phyloP scores from a whole-genome alignment of 169 alveolate genomes.

The Plasmodium yoelii region DNA sequence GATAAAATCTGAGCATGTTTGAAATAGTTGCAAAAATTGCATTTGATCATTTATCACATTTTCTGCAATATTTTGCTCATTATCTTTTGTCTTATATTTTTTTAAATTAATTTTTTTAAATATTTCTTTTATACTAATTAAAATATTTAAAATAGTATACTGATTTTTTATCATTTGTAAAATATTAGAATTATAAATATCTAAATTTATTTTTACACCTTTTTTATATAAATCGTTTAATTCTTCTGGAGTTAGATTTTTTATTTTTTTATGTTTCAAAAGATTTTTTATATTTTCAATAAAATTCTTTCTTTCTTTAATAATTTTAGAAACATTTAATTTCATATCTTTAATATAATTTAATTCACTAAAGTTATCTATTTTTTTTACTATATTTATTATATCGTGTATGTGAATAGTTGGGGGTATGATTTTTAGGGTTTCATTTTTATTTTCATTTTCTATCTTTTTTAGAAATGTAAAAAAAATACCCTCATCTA shows the following conservation, averaged over 20 bases:
- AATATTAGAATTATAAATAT: conserved; percentile 28
- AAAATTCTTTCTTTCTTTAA: conserved; percentile 57
- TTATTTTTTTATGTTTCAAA: conserved; percentile 26
- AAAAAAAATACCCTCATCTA: too few species aligned
- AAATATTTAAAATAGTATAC: conserved; percentile 13
- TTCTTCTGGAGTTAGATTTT: conserved; percentile 36
- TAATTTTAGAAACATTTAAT: conserved; percentile 13
- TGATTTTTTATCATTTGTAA: conserved; percentile 32
- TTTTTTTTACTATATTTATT: conserved; percentile 31
- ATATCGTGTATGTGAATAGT: conserved; percentile 41
- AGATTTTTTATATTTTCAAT: conserved; percentile 39
- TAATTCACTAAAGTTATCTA: conserved; percentile 5
- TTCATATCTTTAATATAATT: conserved; percentile 25
- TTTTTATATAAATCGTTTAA: conserved; percentile 29
- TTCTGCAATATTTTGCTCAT: conserved; percentile 14
- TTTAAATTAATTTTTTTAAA: conserved; percentile 12
- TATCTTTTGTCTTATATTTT: conserved; percentile 19
- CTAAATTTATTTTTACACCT: conserved; percentile 31
- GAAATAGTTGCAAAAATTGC: conserved; percentile 19
- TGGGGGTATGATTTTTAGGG: conserved; percentile 7
- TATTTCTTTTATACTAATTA: conserved; percentile 27
- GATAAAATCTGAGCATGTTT: conserved; percentile 16
- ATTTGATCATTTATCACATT: conserved; percentile 32
- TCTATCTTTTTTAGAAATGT: neutral
- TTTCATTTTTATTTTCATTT: neutral